Percentiles rank a stretch among this genome's conserved stretches.
phyloP scores from a whole-genome alignment of 495 filamentous ascomycete genomes.

The Tuber melanosporum region DNA sequence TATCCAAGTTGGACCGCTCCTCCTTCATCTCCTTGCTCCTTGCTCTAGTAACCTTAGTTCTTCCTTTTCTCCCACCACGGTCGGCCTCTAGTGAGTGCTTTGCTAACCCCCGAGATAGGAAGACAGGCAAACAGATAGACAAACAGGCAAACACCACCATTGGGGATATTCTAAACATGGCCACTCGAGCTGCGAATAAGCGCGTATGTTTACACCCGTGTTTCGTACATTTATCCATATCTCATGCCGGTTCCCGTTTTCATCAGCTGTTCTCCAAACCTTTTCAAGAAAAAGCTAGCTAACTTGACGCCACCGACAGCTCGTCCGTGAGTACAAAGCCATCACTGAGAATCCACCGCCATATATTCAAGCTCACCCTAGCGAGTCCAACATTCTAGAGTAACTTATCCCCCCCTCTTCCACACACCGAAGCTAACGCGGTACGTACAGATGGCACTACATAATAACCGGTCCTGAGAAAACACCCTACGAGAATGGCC shows the following conservation, averaged over 20 bases:
- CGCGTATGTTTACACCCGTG: conserved; percentile 53
- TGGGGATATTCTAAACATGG: conserved; percentile 51
- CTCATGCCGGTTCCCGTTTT: neutral
- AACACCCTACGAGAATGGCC: conserved; percentile 88
- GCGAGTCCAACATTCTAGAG: conserved; percentile 92
- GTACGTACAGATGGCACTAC: conserved; percentile 78
- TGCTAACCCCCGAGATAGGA: neutral
- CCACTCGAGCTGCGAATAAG: conserved; percentile 75
- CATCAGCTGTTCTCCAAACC: neutral
- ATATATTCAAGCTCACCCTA: conserved; percentile 89
- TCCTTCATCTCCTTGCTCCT: neutral
- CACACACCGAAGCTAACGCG: conserved; percentile 14
- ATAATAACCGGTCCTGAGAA: conserved; percentile 92
- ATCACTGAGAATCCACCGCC: conserved; percentile 89
- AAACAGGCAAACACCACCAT: neutral
- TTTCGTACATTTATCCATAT: neutral
- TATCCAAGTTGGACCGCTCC: neutral
- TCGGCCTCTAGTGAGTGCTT: neutral
- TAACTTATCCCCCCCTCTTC: conserved; percentile 41
- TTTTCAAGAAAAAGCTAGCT: conserved; percentile 2
- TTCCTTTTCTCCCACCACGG: neutral
- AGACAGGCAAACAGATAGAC: neutral
- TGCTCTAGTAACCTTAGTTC: neutral
- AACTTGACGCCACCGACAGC: conserved; percentile 47
- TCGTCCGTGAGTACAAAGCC: conserved; percentile 87